Base-by-base conservation (phyloP, 148 eudicot genomes). In the Rheum nobile region DNA sequence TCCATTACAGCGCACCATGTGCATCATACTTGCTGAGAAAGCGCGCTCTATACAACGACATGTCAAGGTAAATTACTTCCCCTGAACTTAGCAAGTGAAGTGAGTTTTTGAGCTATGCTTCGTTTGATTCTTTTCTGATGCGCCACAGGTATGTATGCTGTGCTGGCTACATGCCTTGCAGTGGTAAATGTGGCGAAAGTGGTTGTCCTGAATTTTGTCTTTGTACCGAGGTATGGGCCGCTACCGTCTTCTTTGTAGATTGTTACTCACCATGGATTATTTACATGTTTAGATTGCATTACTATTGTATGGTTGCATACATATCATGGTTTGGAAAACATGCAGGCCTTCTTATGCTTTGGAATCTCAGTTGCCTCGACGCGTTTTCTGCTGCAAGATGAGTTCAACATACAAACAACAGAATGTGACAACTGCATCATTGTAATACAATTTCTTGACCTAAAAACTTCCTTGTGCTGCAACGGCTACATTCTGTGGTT, bases 381-480 rank as follows among this genome's bases (percentile, higher is more conserved):
- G 7, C 88, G 99, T 61, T 95, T 95, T 80, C 70, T 95, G 84
- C 81, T 95, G 79, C 99, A 95, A 83, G 99, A 95, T 71, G 96
- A 95, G 83, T 88, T 92, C 85, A 95, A 92, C 89, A 95, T 95
- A 55, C 96, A 92, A 82, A 95, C 97, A 47, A 94, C 97, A 34
- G 77, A 85, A 77, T 95, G 99, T 77, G 99, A 95, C 77, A 95
- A 92, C 81, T 95, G 99, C 92, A 95, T 95, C 46, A 90, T 95
- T 85, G 99, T 95, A 95, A 38, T 42, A 70, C 70, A 84, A 79
- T 84, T 78, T 81, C 71, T 57, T 77, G 59, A 42, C 50, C 29
- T 38, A 17, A 52, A 31, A 67, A 14, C 37, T 42, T 54, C 8
- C 38, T 13, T 22, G 16, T 13, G 1, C 17, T 29, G 4, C 6